Evolutionary conservation across 129 eudicot genomes (phyloP), one percentile per base, ranked within the genome.

Genomic region (Pseudognaphalium luteoalbum): DNA sequence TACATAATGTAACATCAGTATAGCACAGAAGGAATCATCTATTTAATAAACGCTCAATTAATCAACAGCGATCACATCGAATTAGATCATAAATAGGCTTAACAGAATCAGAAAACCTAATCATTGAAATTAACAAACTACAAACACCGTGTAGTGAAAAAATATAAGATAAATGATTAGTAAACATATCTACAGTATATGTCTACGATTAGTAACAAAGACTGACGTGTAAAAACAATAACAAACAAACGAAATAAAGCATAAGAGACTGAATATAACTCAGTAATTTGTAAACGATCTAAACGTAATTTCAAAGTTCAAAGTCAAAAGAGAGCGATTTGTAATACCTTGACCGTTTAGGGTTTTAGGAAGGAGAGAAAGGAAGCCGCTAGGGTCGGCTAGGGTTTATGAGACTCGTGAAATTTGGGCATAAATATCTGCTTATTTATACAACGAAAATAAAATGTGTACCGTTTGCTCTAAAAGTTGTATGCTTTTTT

Each of bases 361-460:
- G 84, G 80, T 75, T 75, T 57, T 28, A 59, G 50, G 22, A 12
- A 35, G 3, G 35, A 52, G 60, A 51, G 9, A 61, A 1, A 25
- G 44, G 41, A n/a, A 54, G 71, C 87, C 81, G 87, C 87, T 79
- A 83, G 87, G 87, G 87, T 83, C 87, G 84, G 87, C 87, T 79
- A 83, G 87, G 87, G 87, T 83, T 83, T 83, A 83, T 81, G 68
- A 50, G 10, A 59, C 76, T 61, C 6, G 4, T 6, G 37, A 30
- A 9, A 32, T 32, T 64, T 32, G 32, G 44, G 14, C 8, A 0
- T 2, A 60, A 22, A 22, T 22, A 60, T 22, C 17, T 60, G 5
- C 25, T 4, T 47, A 47, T 47, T 47, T 14, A 47, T 14, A 47
- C 17, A 3, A 47, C 17, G 54, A 47, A 47, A 14, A 47, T 14